Evolutionary conservation across 2,329 filamentous ascomycete genomes (phyloP).

Genomic region (Lanzia echinophila): DNA sequence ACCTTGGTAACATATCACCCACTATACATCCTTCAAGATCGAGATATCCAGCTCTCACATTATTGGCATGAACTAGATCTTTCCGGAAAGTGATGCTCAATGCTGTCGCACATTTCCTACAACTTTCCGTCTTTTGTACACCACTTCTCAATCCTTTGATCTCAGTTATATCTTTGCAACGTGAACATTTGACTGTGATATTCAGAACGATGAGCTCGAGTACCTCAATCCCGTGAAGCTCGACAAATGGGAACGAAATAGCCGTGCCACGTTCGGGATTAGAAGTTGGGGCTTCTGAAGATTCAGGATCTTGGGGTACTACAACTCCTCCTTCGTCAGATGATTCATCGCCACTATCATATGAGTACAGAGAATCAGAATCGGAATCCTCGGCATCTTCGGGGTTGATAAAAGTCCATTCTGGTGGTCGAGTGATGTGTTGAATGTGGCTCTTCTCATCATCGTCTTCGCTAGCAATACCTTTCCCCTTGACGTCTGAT

Average conservation of each 20-base stretch:
- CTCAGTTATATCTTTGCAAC: constrained; percentile 70
- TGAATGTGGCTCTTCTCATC: constrained; percentile 58
- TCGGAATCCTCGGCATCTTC: constrained; percentile 38
- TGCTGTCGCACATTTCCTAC: constrained; percentile 51
- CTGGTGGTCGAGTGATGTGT: constrained; percentile 67
- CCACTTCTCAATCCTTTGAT: constrained; percentile 58
- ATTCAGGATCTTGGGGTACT: constrained; percentile 32
- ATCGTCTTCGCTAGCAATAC: constrained; percentile 24
- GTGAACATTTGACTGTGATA: constrained; percentile 68
- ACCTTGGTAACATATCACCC: constrained; percentile 68
- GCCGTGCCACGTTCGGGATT: constrained; percentile 62
- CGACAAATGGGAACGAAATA: constrained; percentile 69
- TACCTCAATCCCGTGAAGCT: constrained; percentile 71
- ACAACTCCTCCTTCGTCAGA: constrained; percentile 39
- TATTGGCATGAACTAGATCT: constrained; percentile 67
- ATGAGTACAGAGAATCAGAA: constrained; percentile 41
- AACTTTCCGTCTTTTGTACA: constrained; percentile 44
- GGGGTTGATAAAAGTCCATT: constrained; percentile 53
- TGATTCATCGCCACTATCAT: constrained; percentile 28
- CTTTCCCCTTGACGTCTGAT: constrained; percentile 10
- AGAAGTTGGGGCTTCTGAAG: constrained; percentile 15
- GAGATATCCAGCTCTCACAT: constrained; percentile 69
- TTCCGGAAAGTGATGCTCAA: constrained; percentile 52
- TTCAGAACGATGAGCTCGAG: constrained; percentile 61
- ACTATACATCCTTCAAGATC: constrained; percentile 70